phyloP scores from a whole-genome alignment of 148 eudicot species.

The Chenopodium formosanum region DNA sequence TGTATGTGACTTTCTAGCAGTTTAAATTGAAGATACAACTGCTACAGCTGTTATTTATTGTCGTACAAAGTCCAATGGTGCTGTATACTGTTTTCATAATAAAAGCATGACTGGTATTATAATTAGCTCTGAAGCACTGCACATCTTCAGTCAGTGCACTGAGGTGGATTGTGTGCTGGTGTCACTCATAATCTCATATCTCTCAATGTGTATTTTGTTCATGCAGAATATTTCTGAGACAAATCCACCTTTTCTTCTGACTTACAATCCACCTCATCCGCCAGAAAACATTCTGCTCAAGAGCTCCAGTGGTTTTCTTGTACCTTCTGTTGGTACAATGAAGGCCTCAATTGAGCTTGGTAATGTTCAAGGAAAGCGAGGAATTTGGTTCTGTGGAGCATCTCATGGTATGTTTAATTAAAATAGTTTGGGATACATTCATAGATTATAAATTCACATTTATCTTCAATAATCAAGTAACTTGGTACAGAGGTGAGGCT shows the following conservation, averaged over 20 bases:
- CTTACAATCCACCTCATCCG: conserved; percentile 65
- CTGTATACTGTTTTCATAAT: background rate
- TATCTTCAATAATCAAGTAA: background rate
- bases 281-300: conserved; percentile 65
- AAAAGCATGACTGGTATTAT: too few species aligned
- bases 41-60: background rate
- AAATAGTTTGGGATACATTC: background rate
- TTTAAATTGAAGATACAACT: background rate
- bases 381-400: conserved; percentile 96
- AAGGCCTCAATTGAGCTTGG: conserved; percentile 69
- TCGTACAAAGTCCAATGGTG: background rate
- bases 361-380: conserved; percentile 84
- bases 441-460: background rate
- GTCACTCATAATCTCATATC: too few species aligned
- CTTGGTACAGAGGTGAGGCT: background rate
- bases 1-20: background rate
- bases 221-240: conserved; percentile 63
- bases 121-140: too few species aligned
- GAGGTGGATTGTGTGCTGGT: too few species aligned
- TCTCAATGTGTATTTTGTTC: background rate
- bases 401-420: conserved; percentile 56
- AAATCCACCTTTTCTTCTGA: conserved; percentile 60
- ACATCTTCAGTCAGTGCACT: too few species aligned
- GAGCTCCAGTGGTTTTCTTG: conserved; percentile 77
- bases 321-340: conserved; percentile 82